Conservation (phyloP, 2,329 filamentous ascomycete species). For the Lasiodiplodia gonubiensis region DNA sequence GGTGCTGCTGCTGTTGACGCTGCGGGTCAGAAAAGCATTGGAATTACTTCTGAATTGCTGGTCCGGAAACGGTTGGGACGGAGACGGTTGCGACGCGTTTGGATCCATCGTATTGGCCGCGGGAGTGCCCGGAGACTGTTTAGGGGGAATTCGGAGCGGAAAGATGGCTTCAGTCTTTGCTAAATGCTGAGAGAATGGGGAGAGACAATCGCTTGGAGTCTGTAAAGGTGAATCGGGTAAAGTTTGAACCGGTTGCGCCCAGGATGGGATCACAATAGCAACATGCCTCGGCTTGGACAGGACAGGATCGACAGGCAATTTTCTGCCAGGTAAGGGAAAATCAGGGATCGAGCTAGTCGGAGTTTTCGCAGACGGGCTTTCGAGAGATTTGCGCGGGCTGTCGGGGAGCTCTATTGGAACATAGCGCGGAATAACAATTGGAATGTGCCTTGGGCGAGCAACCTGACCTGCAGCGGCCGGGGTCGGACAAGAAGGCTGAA, state of each 20-base stretch:
- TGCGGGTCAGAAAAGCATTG: conserved; percentile 44
- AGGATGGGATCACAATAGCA: conserved; percentile 55
- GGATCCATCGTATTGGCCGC: conserved; percentile 56
- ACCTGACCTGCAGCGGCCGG: conserved; percentile 34
- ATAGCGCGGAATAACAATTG: conserved; percentile 52
- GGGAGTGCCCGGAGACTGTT: conserved; percentile 50
- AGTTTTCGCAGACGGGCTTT: conserved; percentile 42
- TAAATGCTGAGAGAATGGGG: conserved; percentile 32
- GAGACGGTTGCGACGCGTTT: conserved; percentile 51
- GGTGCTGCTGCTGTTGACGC: conserved; percentile 53
- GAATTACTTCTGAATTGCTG: conserved; percentile 41
- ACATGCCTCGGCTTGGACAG: conserved; percentile 52
- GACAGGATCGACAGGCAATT: conserved; percentile 40
- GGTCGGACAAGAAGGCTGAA: conserved; percentile 32
- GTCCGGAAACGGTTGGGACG: conserved; percentile 48
- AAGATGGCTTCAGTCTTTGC: conserved; percentile 36
- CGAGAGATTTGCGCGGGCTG: conserved; percentile 44
- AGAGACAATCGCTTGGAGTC: conserved; percentile 35
- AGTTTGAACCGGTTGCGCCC: conserved; percentile 50
- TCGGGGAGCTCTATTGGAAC: conserved; percentile 44
- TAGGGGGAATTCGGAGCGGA: conserved; percentile 48
- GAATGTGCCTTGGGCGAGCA: conserved; percentile 50
- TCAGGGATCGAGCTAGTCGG: conserved; percentile 40
- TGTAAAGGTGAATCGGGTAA: conserved; percentile 44
- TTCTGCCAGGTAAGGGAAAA: conserved; percentile 38